A percentile compares a stretch with the other conserved stretches of the same genome.
Evolutionary conservation across 2,329 filamentous ascomycete species (phyloP).

Genomic region (Ophiostoma montium): DNA sequence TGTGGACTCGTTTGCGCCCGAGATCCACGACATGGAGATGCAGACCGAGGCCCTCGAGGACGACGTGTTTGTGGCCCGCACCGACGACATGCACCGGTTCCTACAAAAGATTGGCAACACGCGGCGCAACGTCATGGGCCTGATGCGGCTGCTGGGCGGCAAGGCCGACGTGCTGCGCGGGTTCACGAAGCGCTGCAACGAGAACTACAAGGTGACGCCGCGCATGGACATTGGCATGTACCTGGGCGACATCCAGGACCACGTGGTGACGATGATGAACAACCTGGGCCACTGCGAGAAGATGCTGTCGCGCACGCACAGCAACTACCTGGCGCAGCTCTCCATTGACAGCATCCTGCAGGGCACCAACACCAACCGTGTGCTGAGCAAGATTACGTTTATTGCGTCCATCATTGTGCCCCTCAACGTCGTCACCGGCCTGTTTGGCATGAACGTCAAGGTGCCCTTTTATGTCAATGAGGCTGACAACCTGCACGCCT

Average conservation of each 20-base stretch:
- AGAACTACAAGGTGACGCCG: conserved; percentile 88
- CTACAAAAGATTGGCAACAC: conserved; percentile 78
- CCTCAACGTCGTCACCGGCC: conserved; percentile 77
- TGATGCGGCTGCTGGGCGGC: conserved; percentile 84
- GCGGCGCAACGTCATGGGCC: conserved; percentile 85
- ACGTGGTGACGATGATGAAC: conserved; percentile 98
- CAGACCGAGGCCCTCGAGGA: conserved; percentile 93
- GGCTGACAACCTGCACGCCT: conserved; percentile 37
- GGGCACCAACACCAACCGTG: conserved; percentile 75
- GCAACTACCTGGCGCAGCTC: conserved; percentile 90
- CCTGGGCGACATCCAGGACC: conserved; percentile 93
- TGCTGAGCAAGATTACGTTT: conserved; percentile 88
- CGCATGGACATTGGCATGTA: conserved; percentile 95
- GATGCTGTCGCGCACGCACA: conserved; percentile 85
- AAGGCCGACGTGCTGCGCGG: conserved; percentile 98
- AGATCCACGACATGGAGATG: conserved; percentile 72
- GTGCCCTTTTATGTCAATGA: conserved; percentile 46
- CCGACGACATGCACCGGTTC: conserved; percentile 79
- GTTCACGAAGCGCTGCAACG: conserved; percentile 97
- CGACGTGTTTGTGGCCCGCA: conserved; percentile 80
- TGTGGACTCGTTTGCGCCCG: conserved; percentile 85
- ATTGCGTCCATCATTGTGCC: conserved; percentile 92
- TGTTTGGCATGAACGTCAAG: conserved; percentile 77
- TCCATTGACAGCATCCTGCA: conserved; percentile 83
- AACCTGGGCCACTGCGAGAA: conserved; percentile 94